Evolutionary conservation across 495 filamentous ascomycete genomes (phyloP).

Genomic region (Penicillium bovifimosum): DNA sequence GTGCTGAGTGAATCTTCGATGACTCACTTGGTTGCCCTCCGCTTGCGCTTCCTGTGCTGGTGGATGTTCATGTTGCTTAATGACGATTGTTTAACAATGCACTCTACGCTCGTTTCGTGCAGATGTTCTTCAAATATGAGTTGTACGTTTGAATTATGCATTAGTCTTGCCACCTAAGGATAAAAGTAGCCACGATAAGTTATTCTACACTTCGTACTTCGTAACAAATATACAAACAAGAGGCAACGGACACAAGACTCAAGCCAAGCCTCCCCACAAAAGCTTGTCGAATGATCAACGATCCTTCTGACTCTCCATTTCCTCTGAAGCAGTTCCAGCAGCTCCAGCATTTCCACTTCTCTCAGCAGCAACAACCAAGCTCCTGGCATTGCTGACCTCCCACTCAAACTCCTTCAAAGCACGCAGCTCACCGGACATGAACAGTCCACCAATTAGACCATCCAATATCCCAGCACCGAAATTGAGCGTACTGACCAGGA

Average conservation of each 20-base stretch:
- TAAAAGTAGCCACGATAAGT: not conserved
- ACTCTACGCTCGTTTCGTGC: slow-evolving; percentile 23
- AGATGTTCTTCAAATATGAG: not conserved
- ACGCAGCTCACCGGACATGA: slow-evolving; percentile 75
- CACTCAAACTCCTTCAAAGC: slow-evolving; percentile 91
- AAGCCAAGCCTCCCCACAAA: not conserved
- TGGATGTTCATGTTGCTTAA: not conserved
- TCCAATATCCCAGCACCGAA: slow-evolving; percentile 72
- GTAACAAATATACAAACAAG: not conserved
- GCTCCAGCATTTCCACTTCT: not conserved
- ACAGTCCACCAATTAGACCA: slow-evolving; percentile 79
- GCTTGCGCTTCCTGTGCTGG: slow-evolving; percentile 4
- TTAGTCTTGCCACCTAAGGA: not conserved
- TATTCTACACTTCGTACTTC: not conserved
- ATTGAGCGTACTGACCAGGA: slow-evolving; percentile 70
- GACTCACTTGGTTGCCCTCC: not conserved
- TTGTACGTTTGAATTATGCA: slow-evolving; percentile 2
- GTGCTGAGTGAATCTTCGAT: slow-evolving; percentile 35
- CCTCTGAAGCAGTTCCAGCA: not conserved
- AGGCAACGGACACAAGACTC: not conserved
- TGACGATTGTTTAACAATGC: slow-evolving; percentile 8
- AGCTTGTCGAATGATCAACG: not conserved
- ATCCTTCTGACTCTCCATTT: slow-evolving; percentile 1
- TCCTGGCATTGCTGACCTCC: slow-evolving; percentile 73
- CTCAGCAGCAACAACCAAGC: slow-evolving; percentile 23